Conservation (phyloP, 768 basidiomycete species). For the Lentinula aciculospora region DNA sequence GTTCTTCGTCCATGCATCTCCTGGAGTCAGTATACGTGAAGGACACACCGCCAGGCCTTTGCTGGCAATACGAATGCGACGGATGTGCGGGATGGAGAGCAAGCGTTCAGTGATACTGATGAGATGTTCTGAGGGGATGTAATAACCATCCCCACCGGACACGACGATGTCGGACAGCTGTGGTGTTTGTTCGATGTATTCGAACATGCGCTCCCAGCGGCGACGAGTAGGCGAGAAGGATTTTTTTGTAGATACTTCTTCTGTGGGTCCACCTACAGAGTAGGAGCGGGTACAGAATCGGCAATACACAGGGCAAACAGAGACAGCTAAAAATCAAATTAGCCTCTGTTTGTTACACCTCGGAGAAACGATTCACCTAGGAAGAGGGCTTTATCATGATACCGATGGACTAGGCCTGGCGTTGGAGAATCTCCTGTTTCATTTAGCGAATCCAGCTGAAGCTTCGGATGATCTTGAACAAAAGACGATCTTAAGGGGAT, state of each 20-base stretch:
- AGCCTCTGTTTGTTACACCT: no score
- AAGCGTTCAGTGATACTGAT: neutral
- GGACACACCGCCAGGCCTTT: neutral
- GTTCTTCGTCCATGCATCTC: constrained; percentile 7
- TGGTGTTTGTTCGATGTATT: neutral
- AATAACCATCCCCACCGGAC: neutral
- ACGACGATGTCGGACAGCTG: neutral
- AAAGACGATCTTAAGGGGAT: neutral
- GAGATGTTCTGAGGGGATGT: neutral
- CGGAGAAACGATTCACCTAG: neutral
- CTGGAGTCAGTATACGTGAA: neutral
- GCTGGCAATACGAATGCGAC: neutral
- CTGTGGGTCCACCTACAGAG: neutral
- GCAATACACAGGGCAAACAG: neutral
- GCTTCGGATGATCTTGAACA: neutral
- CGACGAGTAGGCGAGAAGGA: neutral
- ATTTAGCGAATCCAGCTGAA: neutral
- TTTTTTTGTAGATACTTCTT: neutral
- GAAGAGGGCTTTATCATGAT: neutral
- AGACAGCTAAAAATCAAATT: neutral
- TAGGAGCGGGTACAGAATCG: neutral
- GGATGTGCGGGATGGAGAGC: neutral
- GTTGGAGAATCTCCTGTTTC: neutral
- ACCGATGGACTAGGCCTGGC: neutral
- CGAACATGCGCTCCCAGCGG: neutral